Evolutionary conservation across 73 alveolate species (phyloP).

Genomic region (Paramecium caudatum): DNA sequence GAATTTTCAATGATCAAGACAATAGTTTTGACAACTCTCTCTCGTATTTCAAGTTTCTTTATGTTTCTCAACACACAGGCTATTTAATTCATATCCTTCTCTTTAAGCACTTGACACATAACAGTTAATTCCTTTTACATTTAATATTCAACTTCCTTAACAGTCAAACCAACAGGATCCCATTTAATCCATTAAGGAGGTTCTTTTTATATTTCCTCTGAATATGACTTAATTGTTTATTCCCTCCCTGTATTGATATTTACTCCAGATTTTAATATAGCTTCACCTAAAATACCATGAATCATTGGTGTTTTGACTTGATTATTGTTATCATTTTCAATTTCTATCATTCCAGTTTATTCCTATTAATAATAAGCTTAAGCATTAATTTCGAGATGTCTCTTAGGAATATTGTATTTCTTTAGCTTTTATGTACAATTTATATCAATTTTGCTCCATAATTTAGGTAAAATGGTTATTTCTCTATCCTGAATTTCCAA

Average conservation of each 20-base stretch:
- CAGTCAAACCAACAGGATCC: constrained; percentile 65
- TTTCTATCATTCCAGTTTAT: neutral
- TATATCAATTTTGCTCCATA: constrained; percentile 42
- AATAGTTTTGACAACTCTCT: neutral
- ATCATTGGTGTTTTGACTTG: constrained; percentile 28
- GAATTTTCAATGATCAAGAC: constrained; percentile 32
- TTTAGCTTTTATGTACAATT: constrained; percentile 8
- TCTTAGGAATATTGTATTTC: constrained; percentile 33
- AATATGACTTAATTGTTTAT: neutral
- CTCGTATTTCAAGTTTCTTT: constrained; percentile 28
- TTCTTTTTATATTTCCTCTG: constrained; percentile 29
- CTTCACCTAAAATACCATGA: constrained; percentile 59
- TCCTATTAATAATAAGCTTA: neutral
- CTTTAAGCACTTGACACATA: constrained; percentile 45
- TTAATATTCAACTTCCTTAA: constrained; percentile 46
- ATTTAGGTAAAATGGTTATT: constrained; percentile 16
- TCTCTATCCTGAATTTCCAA: neutral
- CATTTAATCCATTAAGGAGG: constrained; percentile 68
- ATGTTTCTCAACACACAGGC: neutral
- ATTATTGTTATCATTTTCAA: constrained; percentile 12
- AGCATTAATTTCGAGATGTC: constrained; percentile 49
- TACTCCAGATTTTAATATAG: constrained; percentile 21
- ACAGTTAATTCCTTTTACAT: constrained; percentile 32
- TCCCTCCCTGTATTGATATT: constrained; percentile 13
- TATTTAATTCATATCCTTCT: constrained; percentile 56